Evolutionary conservation across 371 early-diverging fungal genomes (phyloP).

Genomic region (Vairimorpha ceranae): DNA sequence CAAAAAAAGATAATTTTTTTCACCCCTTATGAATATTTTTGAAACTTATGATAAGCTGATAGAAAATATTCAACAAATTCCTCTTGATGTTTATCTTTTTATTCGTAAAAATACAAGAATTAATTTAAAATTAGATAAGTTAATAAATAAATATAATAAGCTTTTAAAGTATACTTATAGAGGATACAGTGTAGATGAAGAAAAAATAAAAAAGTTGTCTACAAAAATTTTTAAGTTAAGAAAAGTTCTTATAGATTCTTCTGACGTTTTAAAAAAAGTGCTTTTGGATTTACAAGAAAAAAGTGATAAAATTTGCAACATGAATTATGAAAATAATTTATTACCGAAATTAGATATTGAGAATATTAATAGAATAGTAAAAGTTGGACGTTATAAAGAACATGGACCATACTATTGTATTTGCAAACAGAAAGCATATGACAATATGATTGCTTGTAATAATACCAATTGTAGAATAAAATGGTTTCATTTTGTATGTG

Average conservation of each 20-base stretch:
- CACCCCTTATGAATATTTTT: constrained; percentile 23
- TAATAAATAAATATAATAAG: background rate
- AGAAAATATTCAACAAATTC: constrained; percentile 46
- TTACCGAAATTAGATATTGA: background rate
- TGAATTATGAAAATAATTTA: background rate
- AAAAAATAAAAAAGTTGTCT: background rate
- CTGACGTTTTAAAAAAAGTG: constrained; percentile 6
- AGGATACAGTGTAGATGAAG: background rate
- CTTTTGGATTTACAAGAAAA: background rate
- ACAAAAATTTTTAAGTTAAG: constrained; percentile 2
- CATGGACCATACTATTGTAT: constrained; percentile 51
- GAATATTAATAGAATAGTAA: constrained; percentile 23
- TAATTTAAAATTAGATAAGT: constrained; percentile 6
- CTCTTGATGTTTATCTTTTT: constrained; percentile 41
- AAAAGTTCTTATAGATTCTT: background rate
- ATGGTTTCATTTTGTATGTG: constrained; percentile 88
- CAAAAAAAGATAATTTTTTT: constrained; percentile 56
- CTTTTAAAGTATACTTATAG: background rate
- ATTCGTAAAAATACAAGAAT: constrained; percentile 12
- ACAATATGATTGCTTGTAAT: constrained; percentile 63
- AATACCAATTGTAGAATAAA: constrained; percentile 69
- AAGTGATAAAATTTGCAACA: background rate
- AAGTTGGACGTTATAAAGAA: background rate
- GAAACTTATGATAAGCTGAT: constrained; percentile 49
- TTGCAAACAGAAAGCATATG: constrained; percentile 57